Percentiles rank a stretch among this genome's conserved stretches.
phyloP scores from a whole-genome alignment of 805 yeast genomes.

The Lipomyces mesembrius region DNA sequence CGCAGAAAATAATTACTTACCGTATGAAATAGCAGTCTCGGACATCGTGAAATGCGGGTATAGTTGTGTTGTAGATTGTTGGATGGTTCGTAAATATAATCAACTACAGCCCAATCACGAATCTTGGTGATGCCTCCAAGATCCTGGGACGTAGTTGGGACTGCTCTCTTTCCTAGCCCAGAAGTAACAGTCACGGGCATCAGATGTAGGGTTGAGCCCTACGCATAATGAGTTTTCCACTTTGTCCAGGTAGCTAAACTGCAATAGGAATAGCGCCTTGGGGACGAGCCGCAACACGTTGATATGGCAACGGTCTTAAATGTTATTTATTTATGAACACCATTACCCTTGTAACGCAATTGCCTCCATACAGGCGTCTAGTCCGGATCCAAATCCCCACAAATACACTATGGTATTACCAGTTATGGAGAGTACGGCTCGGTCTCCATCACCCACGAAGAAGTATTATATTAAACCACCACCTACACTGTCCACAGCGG shows the following conservation, averaged over 20 bases:
- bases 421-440: background rate
- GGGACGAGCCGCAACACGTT: background rate
- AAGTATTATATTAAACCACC: slow-evolving; percentile 28
- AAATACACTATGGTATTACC: background rate
- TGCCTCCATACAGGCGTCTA: background rate
- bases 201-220: background rate
- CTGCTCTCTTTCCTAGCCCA: too few species aligned
- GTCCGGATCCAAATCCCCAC: background rate
- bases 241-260: background rate
- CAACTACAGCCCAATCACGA: background rate
- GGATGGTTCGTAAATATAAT: background rate
- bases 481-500: background rate
- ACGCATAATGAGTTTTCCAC: too few species aligned
- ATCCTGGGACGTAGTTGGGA: too few species aligned
- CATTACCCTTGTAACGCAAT: background rate
- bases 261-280: background rate
- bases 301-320: background rate
- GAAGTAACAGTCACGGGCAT: background rate
- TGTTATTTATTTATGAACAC: background rate
- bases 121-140: background rate
- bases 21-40: slow-evolving; percentile 87
- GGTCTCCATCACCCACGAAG: background rate
- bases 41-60: slow-evolving; percentile 42
- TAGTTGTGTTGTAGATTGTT: background rate
- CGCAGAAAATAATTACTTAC: slow-evolving; percentile 25